phyloP scores from a whole-genome alignment of 2,329 filamentous ascomycete species.

The Hymenoscyphus salicellus region DNA sequence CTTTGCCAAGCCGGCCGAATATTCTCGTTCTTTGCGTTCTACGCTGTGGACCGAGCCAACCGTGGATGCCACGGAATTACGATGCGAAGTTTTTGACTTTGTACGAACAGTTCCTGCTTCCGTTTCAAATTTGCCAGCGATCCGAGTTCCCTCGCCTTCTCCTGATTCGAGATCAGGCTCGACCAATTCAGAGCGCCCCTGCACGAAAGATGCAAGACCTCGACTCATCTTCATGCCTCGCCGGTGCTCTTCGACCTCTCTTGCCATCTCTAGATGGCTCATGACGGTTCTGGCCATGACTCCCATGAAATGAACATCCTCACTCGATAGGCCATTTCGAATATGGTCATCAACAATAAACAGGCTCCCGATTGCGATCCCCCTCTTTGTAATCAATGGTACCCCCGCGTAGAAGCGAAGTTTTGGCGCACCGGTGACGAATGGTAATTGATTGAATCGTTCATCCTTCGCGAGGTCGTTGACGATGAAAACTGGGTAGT shows the following conservation, averaged over 20 bases:
- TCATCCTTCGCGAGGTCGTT: conserved; percentile 33
- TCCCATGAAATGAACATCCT: conserved; percentile 54
- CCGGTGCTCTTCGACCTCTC: conserved; percentile 51
- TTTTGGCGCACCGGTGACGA: conserved; percentile 30
- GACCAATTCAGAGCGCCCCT: conserved; percentile 38
- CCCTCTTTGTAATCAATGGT: conserved; percentile 35
- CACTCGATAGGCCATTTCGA: conserved; percentile 47
- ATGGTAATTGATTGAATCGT: conserved; percentile 32
- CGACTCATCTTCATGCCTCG: conserved; percentile 54
- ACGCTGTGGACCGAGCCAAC: conserved; percentile 14
- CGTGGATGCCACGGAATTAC: conserved; percentile 12
- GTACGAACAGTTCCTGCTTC: conserved; percentile 19
- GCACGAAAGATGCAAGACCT: conserved; percentile 54
- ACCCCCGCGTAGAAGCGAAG: conserved; percentile 36
- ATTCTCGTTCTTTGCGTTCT: conserved; percentile 30
- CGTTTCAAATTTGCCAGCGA: conserved; percentile 32
- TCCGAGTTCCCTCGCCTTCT: conserved; percentile 29
- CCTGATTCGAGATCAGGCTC: conserved; percentile 33
- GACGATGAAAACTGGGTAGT: conserved; percentile 35
- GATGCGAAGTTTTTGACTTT: conserved; percentile 25
- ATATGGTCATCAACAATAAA: conserved; percentile 57
- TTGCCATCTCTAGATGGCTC: conserved; percentile 58
- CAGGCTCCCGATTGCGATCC: conserved; percentile 54
- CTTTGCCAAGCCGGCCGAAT: conserved; percentile 22
- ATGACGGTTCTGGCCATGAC: conserved; percentile 56